Base-by-base conservation (phyloP, 164 flowering plant species). In the Stephania cephalantha region DNA sequence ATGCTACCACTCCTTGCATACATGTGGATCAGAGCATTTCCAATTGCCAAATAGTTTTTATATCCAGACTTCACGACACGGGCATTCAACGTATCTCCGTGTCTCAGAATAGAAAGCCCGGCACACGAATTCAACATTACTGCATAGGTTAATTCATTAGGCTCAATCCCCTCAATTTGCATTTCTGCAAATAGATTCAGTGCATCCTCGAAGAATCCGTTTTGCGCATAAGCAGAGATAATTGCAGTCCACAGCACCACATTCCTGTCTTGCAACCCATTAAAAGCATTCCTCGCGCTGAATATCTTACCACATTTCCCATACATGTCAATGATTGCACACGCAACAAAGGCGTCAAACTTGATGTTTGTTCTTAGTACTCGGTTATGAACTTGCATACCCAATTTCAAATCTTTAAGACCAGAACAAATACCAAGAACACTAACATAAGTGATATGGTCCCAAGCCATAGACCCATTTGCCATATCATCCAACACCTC, bases 11-110 rank as follows among this genome's bases (percentile, higher is more conserved):
- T 71, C 80, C 85, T 90, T 18, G 89, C 77, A 72, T 86, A 86
- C 95, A 92, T 89, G 71, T 77, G 86, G 58, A 92, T 85, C 78
- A 92, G 76, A 75, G 92, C 89, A 85, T 89, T 92, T 46, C 86
- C 89, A 22, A 89, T 90, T 71, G 79, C 75, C 18, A 79, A 74
- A 79, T 84, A 74, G 63, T 75, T 73, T 76, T 65, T 81, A 72
- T 83, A 87, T 29, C 97, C 95, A 20, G 78, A 78, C 77, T 89
- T 91, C 78, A 76, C 74, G 2, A 74, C 74, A 68, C 71, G 78
- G 1, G 84, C 84, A 81, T 92, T 86, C 71, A 91, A 75, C 35
- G 75, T 71, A 71, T 80, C 82, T 46, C 97, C 97, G 68, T 76
- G 87, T 70, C 85, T 82, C 70, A 89, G 53, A 1, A 84, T 82